phyloP scores from a whole-genome alignment of 805 yeast genomes.

The Kuraishia ogatae region DNA sequence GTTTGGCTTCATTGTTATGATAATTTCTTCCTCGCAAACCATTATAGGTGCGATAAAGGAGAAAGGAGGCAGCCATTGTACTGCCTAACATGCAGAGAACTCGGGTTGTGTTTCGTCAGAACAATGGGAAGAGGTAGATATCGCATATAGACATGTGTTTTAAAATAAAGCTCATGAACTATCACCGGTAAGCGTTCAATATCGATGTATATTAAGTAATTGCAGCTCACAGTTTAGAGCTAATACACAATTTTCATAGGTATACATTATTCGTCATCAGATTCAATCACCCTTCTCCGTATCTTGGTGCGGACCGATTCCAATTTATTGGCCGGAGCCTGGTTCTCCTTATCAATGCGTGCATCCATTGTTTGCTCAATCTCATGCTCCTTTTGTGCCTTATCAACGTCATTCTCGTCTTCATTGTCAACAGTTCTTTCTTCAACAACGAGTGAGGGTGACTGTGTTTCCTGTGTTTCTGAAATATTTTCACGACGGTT shows the following conservation, averaged over 20 bases:
- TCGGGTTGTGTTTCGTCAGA: no score
- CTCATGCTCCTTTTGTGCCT: no score
- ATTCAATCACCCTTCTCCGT: slow-evolving; percentile 3
- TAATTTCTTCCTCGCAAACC: slow-evolving; percentile 74
- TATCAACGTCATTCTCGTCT: not conserved
- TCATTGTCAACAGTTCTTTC: not conserved
- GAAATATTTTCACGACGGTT: no score
- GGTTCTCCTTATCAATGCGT: not conserved
- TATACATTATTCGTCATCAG: not conserved
- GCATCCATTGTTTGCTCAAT: not conserved
- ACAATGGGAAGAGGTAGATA: no score
- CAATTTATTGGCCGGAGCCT: not conserved
- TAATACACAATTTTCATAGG: not conserved
- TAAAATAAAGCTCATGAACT: no score
- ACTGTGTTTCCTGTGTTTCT: not conserved
- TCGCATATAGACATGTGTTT: slow-evolving; percentile 8
- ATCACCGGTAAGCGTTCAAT: no score
- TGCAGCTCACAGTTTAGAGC: no score
- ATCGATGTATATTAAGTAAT: not conserved
- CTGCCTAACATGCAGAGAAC: slow-evolving; percentile 5
- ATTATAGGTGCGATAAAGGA: slow-evolving; percentile 34
- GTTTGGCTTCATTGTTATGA: slow-evolving; percentile 74
- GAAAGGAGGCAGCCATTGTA: slow-evolving; percentile 42
- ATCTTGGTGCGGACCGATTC: not conserved
- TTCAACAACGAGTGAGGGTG: not conserved